A percentile compares a stretch with the other conserved stretches of the same genome.
Evolutionary conservation across 2,329 filamentous ascomycete species (phyloP).

Genomic region (Akanthomyces lecanii): DNA sequence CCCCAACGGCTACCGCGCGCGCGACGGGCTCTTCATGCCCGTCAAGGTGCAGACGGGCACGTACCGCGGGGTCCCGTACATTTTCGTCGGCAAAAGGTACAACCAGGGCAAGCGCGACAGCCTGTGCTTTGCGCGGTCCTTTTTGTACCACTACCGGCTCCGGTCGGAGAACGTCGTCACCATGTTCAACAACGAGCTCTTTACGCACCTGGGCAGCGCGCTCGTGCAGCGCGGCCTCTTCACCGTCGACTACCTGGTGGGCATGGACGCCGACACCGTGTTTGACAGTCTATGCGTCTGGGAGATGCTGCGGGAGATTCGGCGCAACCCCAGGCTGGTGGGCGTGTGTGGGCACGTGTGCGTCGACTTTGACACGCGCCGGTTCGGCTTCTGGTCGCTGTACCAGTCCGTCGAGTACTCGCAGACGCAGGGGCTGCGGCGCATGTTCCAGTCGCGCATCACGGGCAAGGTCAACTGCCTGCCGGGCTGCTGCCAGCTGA

Average conservation of each 20-base stretch:
- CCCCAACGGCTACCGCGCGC: constrained; percentile 41
- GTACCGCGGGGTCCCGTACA: constrained; percentile 43
- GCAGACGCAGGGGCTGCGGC: constrained; percentile 42
- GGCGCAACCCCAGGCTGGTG: constrained; percentile 39
- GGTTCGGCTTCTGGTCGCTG: constrained; percentile 42
- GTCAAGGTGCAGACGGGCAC: constrained; percentile 40
- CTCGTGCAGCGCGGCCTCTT: constrained; percentile 36
- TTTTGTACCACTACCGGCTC: constrained; percentile 45
- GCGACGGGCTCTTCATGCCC: constrained; percentile 44
- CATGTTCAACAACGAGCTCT: constrained; percentile 44
- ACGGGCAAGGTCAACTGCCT: constrained; percentile 48
- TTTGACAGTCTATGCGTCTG: constrained; percentile 42
- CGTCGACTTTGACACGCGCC: constrained; percentile 40
- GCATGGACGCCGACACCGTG: constrained; percentile 47
- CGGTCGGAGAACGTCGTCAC: constrained; percentile 39
- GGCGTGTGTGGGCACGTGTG: constrained; percentile 47
- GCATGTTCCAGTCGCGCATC: constrained; percentile 46
- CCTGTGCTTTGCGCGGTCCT: constrained; percentile 45
- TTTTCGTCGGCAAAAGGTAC: constrained; percentile 45
- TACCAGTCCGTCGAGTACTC: constrained; percentile 47
- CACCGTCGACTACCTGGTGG: constrained; percentile 39
- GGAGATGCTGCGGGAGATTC: constrained; percentile 41
- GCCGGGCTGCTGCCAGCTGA: constrained; percentile 46
- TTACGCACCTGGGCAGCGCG: constrained; percentile 36
- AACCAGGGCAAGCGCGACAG: constrained; percentile 49